Evolutionary conservation across 1,284 basidiomycete genomes (phyloP), one percentile per base, ranked within the genome.

Genomic region (Paramarasmius palmivorus): DNA sequence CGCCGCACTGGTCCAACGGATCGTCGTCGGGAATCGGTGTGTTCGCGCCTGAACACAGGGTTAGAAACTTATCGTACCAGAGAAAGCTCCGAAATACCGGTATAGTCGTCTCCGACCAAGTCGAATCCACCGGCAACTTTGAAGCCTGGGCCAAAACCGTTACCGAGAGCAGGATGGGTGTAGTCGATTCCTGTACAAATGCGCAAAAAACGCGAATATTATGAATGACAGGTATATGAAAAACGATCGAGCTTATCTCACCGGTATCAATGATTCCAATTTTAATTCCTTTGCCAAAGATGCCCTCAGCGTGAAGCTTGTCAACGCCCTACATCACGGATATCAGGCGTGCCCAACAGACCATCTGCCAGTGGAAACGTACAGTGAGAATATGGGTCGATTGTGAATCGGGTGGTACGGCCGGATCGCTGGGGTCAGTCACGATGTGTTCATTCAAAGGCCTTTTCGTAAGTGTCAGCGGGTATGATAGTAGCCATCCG

Each of bases 101-200:
- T 60, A 55, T 72, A 79, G 32, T 56, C 67, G 55, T 78, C 75
- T 14, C 76, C 75, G 17, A 81, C 79, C 26, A 82, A 74, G 58
- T 81, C 83, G 57, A 72, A 79, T 1, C 83, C 83, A 29, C 81
- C 81, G 41, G 77, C 73, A 55, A 86, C 71, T 65, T 87, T 87
- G 66, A 78, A 75, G n/a, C 81, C 82, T 1, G 77, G 68, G 5
- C 85, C 86, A 57, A 87, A 79, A 29, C 75, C 83, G 12, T 80
- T 83, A 35, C 83, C 88, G 51, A 91, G 81, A 12, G 72, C 69
- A 8, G 84, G 83, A 61, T 86, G 82, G 2, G 77, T 85, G 63
- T 82, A 85, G 63, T 85, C 83, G 52, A 79, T 71, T 14, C 56
- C 56, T 57, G 17, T 10, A 4, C 2, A 22, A 17, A 26, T 6